A percentile compares a stretch with the other conserved stretches of the same genome.
Evolutionary conservation across 306 rosid species (phyloP).

Genomic region (Abrus precatorius): DNA sequence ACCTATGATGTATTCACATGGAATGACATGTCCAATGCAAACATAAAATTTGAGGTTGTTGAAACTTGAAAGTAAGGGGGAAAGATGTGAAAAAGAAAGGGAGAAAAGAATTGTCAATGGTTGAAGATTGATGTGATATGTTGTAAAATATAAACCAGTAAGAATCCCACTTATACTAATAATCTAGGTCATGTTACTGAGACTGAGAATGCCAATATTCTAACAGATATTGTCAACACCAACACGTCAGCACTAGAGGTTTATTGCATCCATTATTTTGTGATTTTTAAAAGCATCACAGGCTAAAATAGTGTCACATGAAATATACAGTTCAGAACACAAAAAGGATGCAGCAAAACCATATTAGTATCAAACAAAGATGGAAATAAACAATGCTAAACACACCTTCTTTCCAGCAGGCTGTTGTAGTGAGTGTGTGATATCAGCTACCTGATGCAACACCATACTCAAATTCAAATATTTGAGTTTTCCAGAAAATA

Average conservation of each 20-base stretch:
- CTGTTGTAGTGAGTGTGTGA: constrained; percentile 94
- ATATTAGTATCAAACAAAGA: constrained; percentile 20
- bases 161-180: constrained; percentile 6
- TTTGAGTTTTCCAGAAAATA: constrained; percentile 42
- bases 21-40: constrained; percentile 20
- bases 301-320: constrained; percentile 29
- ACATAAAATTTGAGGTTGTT: not conserved
- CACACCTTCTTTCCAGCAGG: constrained; percentile 96
- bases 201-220: constrained; percentile 18
- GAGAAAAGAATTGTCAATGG: constrained; percentile 11
- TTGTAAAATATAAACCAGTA: constrained; percentile 10
- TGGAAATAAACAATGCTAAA: constrained; percentile 24
- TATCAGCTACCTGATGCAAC: constrained; percentile 82
- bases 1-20: constrained; percentile 8
- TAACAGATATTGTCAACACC: not conserved
- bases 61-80: not conserved
- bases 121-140: not conserved
- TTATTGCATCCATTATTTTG: not conserved
- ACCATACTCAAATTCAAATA: constrained; percentile 35
- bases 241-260: constrained; percentile 15
- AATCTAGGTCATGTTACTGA: constrained; percentile 7
- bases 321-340: constrained; percentile 19
- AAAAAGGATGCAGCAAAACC: not conserved
- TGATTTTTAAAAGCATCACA: constrained; percentile 28
- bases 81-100: not conserved